A percentile compares a stretch with the other conserved stretches of the same genome.
Conservation (phyloP, 352 stramenopile species). For the Phytophthora multivora region DNA sequence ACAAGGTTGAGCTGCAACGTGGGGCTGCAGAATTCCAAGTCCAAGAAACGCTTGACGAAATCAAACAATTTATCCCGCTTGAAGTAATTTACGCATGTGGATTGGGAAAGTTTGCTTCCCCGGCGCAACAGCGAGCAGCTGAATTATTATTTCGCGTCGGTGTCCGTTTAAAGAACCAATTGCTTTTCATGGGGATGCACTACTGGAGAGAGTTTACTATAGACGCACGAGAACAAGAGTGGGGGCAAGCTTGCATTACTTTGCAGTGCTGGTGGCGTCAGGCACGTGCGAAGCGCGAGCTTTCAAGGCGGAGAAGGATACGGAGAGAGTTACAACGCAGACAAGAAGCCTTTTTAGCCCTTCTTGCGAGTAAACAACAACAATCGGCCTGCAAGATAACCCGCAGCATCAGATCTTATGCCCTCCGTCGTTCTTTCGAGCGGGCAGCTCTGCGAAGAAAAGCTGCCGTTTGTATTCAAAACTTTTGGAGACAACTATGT, state of each 20-base stretch:
- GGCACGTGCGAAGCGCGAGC: slow-evolving; percentile 33
- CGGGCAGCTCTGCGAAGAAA: slow-evolving; percentile 6
- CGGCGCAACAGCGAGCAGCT: slow-evolving; percentile 61
- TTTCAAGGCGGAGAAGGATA: slow-evolving; percentile 32
- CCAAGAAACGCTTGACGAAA: slow-evolving; percentile 48
- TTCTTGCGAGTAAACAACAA: slow-evolving; percentile 52
- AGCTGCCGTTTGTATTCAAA: slow-evolving; percentile 48
- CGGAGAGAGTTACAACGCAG: slow-evolving; percentile 47
- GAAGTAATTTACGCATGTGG: slow-evolving; percentile 72
- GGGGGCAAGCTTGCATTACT: slow-evolving; percentile 7
- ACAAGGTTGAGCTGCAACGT: slow-evolving; percentile 15
- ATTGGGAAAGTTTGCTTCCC: slow-evolving; percentile 62
- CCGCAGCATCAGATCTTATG: slow-evolving; percentile 37
- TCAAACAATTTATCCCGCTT: slow-evolving; percentile 64
- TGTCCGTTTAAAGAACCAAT: slow-evolving; percentile 41
- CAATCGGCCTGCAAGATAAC: slow-evolving; percentile 57
- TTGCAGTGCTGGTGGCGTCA: slow-evolving; percentile 74
- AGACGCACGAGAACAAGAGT: slow-evolving; percentile 18
- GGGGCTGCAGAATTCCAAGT: slow-evolving; percentile 39
- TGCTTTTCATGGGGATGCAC: slow-evolving; percentile 46
- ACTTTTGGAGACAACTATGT: slow-evolving; percentile 56
- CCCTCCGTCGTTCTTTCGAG: neutral
- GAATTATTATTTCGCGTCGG: slow-evolving; percentile 51
- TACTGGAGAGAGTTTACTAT: slow-evolving; percentile 48
- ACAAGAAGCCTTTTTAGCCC: slow-evolving; percentile 43